Evolutionary conservation across 345 rosid genomes (phyloP).

Genomic region (Acer saccharum): DNA sequence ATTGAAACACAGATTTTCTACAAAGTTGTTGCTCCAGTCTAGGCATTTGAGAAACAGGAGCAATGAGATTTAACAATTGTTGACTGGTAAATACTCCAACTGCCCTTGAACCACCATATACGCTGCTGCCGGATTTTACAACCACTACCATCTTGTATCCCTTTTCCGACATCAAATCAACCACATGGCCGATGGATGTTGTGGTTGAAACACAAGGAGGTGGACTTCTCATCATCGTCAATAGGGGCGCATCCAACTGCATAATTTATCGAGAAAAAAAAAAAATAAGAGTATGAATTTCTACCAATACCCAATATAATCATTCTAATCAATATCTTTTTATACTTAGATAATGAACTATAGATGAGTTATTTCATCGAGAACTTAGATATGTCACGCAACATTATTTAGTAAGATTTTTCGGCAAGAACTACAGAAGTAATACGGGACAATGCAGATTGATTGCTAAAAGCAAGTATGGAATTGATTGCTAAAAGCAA

Average conservation of each 20-base stretch:
- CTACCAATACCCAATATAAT: not conserved
- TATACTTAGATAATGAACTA: not conserved
- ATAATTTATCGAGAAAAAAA: constrained; percentile 3
- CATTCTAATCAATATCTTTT: not conserved
- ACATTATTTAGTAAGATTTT: not conserved
- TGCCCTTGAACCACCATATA: constrained; percentile 32
- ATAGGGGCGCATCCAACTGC: constrained; percentile 65
- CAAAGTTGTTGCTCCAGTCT: constrained; percentile 34
- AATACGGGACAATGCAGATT: not conserved
- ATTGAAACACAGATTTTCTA: constrained; percentile 12
- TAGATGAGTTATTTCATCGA: not conserved
- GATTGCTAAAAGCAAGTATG: not conserved
- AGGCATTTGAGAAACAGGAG: constrained; percentile 24
- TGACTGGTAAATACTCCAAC: constrained; percentile 67
- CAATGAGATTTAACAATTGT: constrained; percentile 45
- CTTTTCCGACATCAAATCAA: constrained; percentile 62
- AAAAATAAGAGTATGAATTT: not conserved
- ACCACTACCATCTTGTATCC: constrained; percentile 67
- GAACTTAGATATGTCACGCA: not conserved
- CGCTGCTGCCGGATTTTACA: constrained; percentile 36
- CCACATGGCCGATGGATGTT: constrained; percentile 53
- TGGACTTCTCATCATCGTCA: constrained; percentile 71
- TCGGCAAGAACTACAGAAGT: not conserved
- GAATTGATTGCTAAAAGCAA: constrained; percentile 32
- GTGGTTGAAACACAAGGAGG: constrained; percentile 62